Percentiles rank a stretch among this genome's conserved stretches.
Conservation (phyloP, 768 basidiomycete genomes). For the Sutorius australiensis region DNA sequence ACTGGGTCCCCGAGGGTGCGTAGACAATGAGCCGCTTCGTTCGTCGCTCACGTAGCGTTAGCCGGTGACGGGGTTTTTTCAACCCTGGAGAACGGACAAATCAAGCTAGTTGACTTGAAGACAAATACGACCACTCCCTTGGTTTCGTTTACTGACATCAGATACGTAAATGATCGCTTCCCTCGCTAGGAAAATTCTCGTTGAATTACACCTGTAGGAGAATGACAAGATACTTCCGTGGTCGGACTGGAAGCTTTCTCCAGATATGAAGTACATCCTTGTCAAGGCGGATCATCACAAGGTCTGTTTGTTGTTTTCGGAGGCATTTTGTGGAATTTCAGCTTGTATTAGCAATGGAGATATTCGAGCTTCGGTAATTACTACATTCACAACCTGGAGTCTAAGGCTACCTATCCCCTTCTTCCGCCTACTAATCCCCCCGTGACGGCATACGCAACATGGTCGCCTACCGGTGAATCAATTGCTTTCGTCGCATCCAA, state of each 20-base stretch:
- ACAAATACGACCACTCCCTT: constrained; percentile 64
- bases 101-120: constrained; percentile 79
- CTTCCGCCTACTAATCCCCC: constrained; percentile 67
- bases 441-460: constrained; percentile 72
- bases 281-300: constrained; percentile 73
- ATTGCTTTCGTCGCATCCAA: constrained; percentile 86
- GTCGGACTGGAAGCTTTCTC: constrained; percentile 75
- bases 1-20: constrained; percentile 93
- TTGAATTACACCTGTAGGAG: constrained; percentile 40
- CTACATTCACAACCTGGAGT: constrained; percentile 79
- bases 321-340: constrained; percentile 1
- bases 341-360: constrained; percentile 80
- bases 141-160: constrained; percentile 55
- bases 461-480: constrained; percentile 79
- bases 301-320: constrained; percentile 35
- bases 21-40: neutral
- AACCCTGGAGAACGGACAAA: constrained; percentile 51
- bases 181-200: neutral
- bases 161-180: constrained; percentile 47
- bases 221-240: constrained; percentile 48
- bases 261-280: constrained; percentile 88
- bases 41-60: constrained; percentile 31
- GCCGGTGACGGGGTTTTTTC: constrained; percentile 96
- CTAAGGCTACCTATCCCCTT: constrained; percentile 67
- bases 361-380: constrained; percentile 89